Conservation (phyloP, 306 rosid genomes). For the Begonia fuchsioides region DNA sequence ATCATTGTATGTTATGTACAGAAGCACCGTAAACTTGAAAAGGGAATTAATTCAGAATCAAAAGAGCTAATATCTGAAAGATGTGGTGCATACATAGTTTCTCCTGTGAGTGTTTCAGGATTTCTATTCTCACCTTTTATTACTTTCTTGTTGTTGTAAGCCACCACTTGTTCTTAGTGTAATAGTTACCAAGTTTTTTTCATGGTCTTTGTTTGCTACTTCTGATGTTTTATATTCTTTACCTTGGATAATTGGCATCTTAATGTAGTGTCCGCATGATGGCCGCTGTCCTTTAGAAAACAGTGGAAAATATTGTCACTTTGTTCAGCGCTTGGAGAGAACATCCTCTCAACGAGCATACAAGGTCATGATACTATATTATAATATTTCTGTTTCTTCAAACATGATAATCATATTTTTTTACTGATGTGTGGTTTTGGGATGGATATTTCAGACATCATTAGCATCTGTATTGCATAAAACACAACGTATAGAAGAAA, state of each 20-base stretch:
- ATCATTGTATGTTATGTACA: constrained; percentile 12
- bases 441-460: too few relatives aligned
- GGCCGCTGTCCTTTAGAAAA: constrained; percentile 74
- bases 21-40: constrained; percentile 52
- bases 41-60: constrained; percentile 22
- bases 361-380: constrained; percentile 41
- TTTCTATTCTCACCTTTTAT: constrained; percentile 2
- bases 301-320: constrained; percentile 81
- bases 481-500: too few relatives aligned
- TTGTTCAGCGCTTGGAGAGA: constrained; percentile 90
- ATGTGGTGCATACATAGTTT: constrained; percentile 66
- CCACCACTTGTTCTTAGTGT: background rate
- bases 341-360: constrained; percentile 71
- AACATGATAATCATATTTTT: too few relatives aligned
- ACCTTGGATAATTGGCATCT: background rate
- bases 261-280: constrained; percentile 84
- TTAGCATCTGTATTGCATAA: too few relatives aligned
- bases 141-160: constrained; percentile 5
- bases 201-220: too few relatives aligned
- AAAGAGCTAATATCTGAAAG: constrained; percentile 52
- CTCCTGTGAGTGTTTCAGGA: constrained; percentile 55
- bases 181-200: background rate
- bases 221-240: constrained; percentile 5
- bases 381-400: background rate
- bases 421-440: too few relatives aligned